A percentile compares a stretch with the other conserved stretches of the same genome.
phyloP scores from a whole-genome alignment of 768 basidiomycete species.

The Dioszegia aurantiaca region DNA sequence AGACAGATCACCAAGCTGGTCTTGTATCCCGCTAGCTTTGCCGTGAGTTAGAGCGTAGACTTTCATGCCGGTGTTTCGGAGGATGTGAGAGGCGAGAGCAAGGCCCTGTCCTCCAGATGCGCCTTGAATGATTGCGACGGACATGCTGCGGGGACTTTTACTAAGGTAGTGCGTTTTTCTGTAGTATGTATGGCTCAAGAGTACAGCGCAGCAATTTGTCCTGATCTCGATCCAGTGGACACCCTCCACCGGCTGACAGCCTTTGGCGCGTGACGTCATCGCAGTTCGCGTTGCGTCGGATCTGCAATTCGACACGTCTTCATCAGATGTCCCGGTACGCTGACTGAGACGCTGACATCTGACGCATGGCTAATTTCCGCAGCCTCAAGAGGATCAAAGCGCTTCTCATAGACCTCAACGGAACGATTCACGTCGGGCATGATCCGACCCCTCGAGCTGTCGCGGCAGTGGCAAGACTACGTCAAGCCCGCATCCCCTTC shows the following conservation, averaged over 20 bases:
- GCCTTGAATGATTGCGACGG: constrained; percentile 49
- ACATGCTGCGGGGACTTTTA: too few relatives aligned
- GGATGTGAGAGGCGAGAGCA: constrained; percentile 50
- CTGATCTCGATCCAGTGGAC: constrained; percentile 14
- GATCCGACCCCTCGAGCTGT: constrained; percentile 58
- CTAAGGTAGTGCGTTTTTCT: too few relatives aligned
- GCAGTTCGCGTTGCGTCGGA: not conserved
- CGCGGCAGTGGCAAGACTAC: constrained; percentile 54
- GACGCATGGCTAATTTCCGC: not conserved
- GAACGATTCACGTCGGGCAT: constrained; percentile 63
- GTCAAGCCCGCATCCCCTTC: constrained; percentile 49
- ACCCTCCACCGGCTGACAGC: constrained; percentile 2
- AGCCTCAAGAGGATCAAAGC: constrained; percentile 54
- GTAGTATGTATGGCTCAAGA: too few relatives aligned
- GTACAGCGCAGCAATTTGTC: too few relatives aligned
- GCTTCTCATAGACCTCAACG: constrained; percentile 66
- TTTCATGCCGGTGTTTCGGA: constrained; percentile 47
- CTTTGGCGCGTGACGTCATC: constrained; percentile 14
- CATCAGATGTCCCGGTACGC: not conserved
- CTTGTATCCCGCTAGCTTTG: constrained; percentile 26
- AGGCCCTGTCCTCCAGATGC: constrained; percentile 42
- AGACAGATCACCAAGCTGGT: constrained; percentile 27
- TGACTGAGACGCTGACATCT: not conserved
- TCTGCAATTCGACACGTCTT: not conserved
- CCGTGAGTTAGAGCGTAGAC: constrained; percentile 53